phyloP scores from a whole-genome alignment of 148 eudicot species.

The Agrostemma githago region DNA sequence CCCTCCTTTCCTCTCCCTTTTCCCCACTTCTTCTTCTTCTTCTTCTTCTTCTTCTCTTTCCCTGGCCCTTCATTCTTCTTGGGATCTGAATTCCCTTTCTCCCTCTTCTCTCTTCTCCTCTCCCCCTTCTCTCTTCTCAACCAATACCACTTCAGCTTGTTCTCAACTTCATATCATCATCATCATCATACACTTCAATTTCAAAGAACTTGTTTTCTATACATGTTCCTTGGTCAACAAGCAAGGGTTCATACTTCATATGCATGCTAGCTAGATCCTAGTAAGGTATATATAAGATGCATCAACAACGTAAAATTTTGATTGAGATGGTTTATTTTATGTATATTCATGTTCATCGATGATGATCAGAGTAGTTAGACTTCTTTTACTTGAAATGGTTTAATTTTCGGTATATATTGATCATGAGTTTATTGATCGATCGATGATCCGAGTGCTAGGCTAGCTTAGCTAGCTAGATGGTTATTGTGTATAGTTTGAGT shows the following conservation, averaged over 20 bases:
- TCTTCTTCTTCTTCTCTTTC: conserved; percentile 12
- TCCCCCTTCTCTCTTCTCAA: conserved; percentile 2
- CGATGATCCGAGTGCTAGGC: neutral
- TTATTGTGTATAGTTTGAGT: neutral
- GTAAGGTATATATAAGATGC: too few relatives aligned
- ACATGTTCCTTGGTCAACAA: neutral
- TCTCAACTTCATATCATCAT: neutral
- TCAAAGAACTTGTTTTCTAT: neutral
- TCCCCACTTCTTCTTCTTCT: conserved; percentile 14
- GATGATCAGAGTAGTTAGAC: too few relatives aligned
- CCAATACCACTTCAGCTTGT: conserved; percentile 9
- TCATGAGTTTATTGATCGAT: neutral
- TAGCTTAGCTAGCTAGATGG: neutral
- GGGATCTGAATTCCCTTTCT: conserved; percentile 21
- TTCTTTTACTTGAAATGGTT: too few relatives aligned
- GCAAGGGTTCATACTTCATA: neutral
- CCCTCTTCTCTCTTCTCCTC: neutral
- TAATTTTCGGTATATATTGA: too few relatives aligned
- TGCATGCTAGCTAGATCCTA: too few relatives aligned
- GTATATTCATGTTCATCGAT: neutral
- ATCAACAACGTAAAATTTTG: too few relatives aligned
- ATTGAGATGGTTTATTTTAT: too few relatives aligned
- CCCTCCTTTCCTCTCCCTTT: conserved; percentile 18
- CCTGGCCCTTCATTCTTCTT: conserved; percentile 3
- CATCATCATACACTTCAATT: neutral